phyloP scores from a whole-genome alignment of 2,329 filamentous ascomycete species.

The Alternaria sp. region DNA sequence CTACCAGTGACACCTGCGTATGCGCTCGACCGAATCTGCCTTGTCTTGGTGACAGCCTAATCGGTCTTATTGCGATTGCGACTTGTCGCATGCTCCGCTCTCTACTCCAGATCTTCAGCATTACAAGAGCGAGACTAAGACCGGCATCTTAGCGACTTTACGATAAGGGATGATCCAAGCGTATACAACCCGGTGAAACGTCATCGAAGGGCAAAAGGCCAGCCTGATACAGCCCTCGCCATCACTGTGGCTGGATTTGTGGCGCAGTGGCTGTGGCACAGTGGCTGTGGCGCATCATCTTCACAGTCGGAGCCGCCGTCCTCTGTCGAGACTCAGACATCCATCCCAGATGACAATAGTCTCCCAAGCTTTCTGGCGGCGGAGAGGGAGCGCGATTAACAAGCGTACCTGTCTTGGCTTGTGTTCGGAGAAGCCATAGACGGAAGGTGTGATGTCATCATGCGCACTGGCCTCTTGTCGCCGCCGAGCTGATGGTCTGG shows the following conservation, averaged over 20 bases:
- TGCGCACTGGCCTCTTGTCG: not conserved
- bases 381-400: not conserved
- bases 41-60: constrained; percentile 2
- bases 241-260: not conserved
- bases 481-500: not conserved
- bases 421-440: not conserved
- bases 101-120: not conserved
- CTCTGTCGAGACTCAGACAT: too few species aligned
- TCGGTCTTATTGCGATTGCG: constrained; percentile 5
- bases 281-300: not conserved
- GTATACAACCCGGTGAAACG: not conserved
- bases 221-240: not conserved
- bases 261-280: not conserved
- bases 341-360: not conserved
- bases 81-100: constrained; percentile 8
- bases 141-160: not conserved
- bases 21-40: constrained; percentile 6
- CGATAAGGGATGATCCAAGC: not conserved
- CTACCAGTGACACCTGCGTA: not conserved
- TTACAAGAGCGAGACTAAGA: not conserved
- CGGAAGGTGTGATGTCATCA: not conserved
- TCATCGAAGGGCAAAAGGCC: not conserved
- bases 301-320: not conserved
- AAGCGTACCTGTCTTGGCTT: not conserved
- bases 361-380: not conserved